phyloP scores from a whole-genome alignment of 768 basidiomycete genomes.

The Rhizopogon vulgaris region DNA sequence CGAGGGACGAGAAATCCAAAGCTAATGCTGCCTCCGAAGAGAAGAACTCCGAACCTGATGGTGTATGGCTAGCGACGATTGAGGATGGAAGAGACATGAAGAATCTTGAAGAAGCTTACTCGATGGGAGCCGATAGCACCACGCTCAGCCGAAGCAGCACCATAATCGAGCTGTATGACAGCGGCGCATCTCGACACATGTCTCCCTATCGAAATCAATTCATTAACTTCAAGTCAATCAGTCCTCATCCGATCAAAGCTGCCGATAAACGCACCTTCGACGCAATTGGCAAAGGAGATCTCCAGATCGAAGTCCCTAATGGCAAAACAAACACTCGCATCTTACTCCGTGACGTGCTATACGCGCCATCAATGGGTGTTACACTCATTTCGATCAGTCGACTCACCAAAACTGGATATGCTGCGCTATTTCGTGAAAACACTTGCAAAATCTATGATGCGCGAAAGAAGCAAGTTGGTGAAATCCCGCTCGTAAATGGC shows the following conservation, averaged over 20 bases:
- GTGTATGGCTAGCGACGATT: background rate
- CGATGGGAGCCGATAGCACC: no score
- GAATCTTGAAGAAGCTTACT: no score
- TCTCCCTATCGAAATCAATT: background rate
- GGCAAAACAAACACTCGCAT: background rate
- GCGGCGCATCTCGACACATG: background rate
- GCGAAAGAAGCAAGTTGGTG: background rate
- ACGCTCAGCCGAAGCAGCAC: no score
- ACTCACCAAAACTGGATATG: background rate
- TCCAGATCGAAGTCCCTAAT: background rate
- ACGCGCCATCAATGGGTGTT: background rate
- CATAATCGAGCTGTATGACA: background rate
- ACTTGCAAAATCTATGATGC: background rate
- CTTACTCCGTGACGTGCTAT: background rate
- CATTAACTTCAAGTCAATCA: background rate
- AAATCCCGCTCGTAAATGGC: background rate
- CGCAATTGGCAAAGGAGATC: background rate
- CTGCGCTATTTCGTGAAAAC: background rate
- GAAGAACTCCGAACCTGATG: background rate
- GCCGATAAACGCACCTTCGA: constrained; percentile 3
- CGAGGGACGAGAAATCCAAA: no score
- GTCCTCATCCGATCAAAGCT: background rate
- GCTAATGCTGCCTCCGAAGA: background rate
- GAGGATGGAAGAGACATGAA: no score
- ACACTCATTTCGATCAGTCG: constrained; percentile 4